phyloP scores from a whole-genome alignment of 2,329 filamentous ascomycete species.

The Aspergillus niger region DNA sequence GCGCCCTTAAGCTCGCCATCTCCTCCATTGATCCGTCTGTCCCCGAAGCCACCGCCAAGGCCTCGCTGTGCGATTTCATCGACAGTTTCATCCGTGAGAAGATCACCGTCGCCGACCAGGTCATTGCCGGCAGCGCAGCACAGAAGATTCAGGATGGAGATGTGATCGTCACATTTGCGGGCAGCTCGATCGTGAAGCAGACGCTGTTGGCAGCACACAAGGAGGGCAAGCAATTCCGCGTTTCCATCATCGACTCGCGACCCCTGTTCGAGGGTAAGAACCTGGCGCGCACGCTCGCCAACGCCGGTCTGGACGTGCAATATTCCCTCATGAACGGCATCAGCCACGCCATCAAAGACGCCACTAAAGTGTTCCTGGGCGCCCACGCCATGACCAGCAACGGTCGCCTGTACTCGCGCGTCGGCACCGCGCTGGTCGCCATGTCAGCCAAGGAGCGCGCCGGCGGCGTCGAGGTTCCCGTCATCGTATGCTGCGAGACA shows the following conservation, averaged over 20 bases:
- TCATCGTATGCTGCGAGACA: slow-evolving; percentile 89
- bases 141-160: slow-evolving; percentile 77
- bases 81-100: slow-evolving; percentile 89
- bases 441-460: slow-evolving; percentile 70
- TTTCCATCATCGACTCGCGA: slow-evolving; percentile 79
- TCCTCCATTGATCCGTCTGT: slow-evolving; percentile 85
- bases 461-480: slow-evolving; percentile 66
- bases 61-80: slow-evolving; percentile 74
- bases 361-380: slow-evolving; percentile 76
- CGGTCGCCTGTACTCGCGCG: slow-evolving; percentile 82
- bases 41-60: slow-evolving; percentile 79
- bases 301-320: slow-evolving; percentile 71
- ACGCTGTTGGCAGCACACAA: slow-evolving; percentile 72
- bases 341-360: slow-evolving; percentile 69
- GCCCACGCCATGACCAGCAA: slow-evolving; percentile 96
- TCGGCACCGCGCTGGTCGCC: slow-evolving; percentile 84
- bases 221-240: slow-evolving; percentile 73
- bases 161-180: slow-evolving; percentile 82
- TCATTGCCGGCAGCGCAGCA: slow-evolving; percentile 76
- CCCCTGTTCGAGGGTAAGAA: slow-evolving; percentile 70
- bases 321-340: slow-evolving; percentile 82
- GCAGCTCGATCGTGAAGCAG: slow-evolving; percentile 82
- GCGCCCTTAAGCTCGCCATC: slow-evolving; percentile 90
- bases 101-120: slow-evolving; percentile 80
- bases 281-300: slow-evolving; percentile 70